phyloP scores from a whole-genome alignment of 2,329 filamentous ascomycete genomes.

The Aurifilum marmelostoma region DNA sequence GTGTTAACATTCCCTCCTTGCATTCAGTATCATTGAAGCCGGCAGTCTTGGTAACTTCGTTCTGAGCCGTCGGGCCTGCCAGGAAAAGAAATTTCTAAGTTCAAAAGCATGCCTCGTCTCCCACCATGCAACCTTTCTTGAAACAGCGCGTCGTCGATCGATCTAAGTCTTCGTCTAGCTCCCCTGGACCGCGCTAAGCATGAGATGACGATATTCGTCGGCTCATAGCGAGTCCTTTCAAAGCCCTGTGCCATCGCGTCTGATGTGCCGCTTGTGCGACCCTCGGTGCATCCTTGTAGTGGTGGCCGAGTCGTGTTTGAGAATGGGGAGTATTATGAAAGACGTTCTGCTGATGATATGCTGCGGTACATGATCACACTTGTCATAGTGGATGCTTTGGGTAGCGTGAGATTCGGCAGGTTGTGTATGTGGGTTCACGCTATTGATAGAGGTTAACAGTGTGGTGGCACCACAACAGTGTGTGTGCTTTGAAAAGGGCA shows the following conservation, averaged over 20 bases:
- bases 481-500: background rate
- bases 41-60: background rate
- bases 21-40: background rate
- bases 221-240: background rate
- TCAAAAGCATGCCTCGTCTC: background rate
- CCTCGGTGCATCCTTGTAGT: background rate
- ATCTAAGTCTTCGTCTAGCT: slow-evolving; percentile 11
- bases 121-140: background rate
- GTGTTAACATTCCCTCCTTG: background rate
- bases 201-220: background rate
- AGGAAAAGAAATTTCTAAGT: slow-evolving; percentile 8
- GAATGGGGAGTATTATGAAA: no score
- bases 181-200: background rate
- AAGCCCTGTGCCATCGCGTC: background rate
- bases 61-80: background rate
- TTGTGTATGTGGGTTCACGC: no score
- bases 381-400: background rate
- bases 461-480: background rate
- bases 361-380: background rate
- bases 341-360: background rate
- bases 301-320: no score
- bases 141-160: background rate
- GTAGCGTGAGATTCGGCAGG: background rate
- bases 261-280: background rate
- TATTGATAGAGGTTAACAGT: background rate